These are phyloP conservation scores for Vaccinium darrowii DNA, from an alignment of 148 eudicot species.

Conservation along the genomic window DNA sequence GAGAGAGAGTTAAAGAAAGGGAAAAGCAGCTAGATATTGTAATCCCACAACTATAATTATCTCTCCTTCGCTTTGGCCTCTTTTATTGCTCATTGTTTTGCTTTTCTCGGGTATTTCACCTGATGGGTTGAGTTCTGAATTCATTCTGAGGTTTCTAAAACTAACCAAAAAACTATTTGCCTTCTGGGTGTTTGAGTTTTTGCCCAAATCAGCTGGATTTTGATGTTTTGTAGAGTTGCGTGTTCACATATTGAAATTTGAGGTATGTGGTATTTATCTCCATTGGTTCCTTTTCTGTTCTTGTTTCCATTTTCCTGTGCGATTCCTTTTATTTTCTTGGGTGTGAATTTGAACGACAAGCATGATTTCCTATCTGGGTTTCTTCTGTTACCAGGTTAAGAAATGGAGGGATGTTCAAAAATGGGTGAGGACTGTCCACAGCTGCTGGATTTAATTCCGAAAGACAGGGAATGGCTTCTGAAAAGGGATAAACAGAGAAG, in stretches of 20 bases:
- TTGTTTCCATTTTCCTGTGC: neutral
- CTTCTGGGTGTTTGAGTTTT: neutral
- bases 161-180: no score
- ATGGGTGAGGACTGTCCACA: neutral
- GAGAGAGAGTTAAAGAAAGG: neutral
- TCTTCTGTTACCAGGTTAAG: neutral
- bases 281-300: neutral
- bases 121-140: neutral
- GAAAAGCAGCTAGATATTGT: neutral
- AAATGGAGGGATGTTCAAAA: neutral
- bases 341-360: neutral
- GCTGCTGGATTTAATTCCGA: slow-evolving; percentile 31
- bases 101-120: neutral
- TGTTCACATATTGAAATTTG: neutral
- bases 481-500: slow-evolving; percentile 5
- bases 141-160: neutral
- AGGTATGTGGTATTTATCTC: neutral
- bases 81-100: neutral
- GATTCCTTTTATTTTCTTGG: neutral
- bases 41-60: neutral
- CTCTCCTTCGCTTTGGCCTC: neutral
- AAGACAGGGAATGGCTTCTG: slow-evolving; percentile 22
- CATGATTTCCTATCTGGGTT: neutral
- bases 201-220: neutral
- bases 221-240: neutral